Conservation (phyloP, 1,284 basidiomycete species). For the Melampsora abietis-canadensis region DNA sequence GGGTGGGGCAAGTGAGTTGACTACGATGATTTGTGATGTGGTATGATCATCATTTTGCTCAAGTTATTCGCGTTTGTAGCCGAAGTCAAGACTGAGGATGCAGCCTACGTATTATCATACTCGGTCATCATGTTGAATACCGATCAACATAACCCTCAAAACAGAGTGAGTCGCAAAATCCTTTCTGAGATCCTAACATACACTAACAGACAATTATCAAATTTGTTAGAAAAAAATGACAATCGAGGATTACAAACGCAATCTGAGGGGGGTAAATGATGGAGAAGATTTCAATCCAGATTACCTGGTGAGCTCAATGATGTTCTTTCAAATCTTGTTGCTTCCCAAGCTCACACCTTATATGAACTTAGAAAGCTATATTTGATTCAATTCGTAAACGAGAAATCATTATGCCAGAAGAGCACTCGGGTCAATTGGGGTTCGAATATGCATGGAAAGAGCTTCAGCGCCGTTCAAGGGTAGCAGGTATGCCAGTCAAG, state of each 20-base stretch:
- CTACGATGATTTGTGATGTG: neutral
- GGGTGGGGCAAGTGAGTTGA: conserved; percentile 66
- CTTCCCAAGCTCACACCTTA: conserved; percentile 22
- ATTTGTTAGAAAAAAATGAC: conserved; percentile 83
- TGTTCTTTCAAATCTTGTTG: neutral
- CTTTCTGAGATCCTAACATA: neutral
- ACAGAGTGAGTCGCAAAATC: conserved; percentile 57
- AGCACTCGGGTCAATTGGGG: conserved; percentile 91
- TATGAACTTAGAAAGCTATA: conserved; percentile 65
- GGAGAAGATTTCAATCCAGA: conserved; percentile 77
- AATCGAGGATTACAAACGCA: conserved; percentile 87
- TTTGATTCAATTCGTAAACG: conserved; percentile 91
- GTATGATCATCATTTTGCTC: neutral
- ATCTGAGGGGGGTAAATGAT: conserved; percentile 89
- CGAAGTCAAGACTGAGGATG: conserved; percentile 86
- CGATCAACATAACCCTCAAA: conserved; percentile 94
- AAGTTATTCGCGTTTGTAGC: conserved; percentile 55
- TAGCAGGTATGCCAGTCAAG: conserved; percentile 62
- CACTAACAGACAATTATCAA: neutral
- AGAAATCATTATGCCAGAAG: conserved; percentile 97
- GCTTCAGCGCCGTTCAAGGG: conserved; percentile 73
- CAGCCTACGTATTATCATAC: conserved; percentile 88
- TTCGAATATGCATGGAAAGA: conserved; percentile 99
- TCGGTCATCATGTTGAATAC: conserved; percentile 99
- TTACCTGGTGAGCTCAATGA: conserved; percentile 65